Evolutionary conservation across 177 flowering plant species (phyloP).

Genomic region (Vitis hybrid): DNA sequence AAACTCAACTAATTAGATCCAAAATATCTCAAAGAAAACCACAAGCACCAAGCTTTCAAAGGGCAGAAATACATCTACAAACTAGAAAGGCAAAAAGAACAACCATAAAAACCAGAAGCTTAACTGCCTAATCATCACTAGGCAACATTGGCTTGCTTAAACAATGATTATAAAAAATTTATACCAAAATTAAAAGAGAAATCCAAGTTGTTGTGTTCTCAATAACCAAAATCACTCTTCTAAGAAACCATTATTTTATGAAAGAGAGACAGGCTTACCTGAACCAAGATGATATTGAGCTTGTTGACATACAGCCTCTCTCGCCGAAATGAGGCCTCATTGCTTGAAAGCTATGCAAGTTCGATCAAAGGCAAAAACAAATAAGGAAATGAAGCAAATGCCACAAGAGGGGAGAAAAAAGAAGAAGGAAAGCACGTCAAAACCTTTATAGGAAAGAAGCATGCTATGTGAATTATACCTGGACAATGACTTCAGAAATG

Average conservation of each 20-base stretch:
- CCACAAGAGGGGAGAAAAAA: background rate
- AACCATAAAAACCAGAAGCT: background rate
- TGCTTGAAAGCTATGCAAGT: slow-evolving; percentile 75
- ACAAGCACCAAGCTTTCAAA: background rate
- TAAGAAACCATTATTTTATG: background rate
- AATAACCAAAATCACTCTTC: background rate
- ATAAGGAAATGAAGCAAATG: background rate
- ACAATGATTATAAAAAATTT: background rate
- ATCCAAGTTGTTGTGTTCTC: too few species aligned
- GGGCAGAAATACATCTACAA: background rate
- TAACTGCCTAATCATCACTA: background rate
- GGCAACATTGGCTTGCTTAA: background rate
- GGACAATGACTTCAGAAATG: slow-evolving; percentile 96
- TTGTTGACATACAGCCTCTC: slow-evolving; percentile 97
- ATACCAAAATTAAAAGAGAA: background rate
- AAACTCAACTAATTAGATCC: background rate
- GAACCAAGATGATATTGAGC: slow-evolving; percentile 90
- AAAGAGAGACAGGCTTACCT: slow-evolving; percentile 39
- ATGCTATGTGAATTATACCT: slow-evolving; percentile 40
- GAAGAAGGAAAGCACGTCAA: background rate
- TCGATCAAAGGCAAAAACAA: background rate
- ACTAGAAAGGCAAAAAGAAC: background rate
- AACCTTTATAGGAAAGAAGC: background rate
- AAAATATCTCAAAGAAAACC: background rate
- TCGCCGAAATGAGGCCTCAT: slow-evolving; percentile 80